phyloP scores from a whole-genome alignment of 768 basidiomycete species.

The Mycena venus region DNA sequence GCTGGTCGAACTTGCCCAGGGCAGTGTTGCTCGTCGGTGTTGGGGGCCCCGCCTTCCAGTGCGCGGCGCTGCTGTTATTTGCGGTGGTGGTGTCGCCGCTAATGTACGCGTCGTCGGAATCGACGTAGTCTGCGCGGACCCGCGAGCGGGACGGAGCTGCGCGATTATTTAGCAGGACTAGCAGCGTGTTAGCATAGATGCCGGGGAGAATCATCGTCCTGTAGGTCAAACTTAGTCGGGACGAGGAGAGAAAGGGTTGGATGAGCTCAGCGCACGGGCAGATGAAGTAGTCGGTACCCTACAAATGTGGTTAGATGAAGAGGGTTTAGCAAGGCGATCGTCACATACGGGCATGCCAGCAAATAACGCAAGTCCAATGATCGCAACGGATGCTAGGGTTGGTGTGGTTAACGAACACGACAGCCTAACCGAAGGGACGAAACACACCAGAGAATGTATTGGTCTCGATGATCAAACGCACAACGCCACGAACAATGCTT shows the following conservation, averaged over 20 bases:
- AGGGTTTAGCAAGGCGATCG: neutral
- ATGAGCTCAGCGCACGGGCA: constrained; percentile 18
- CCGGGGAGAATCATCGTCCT: constrained; percentile 37
- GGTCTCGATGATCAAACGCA: constrained; percentile 41
- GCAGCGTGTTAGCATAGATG: constrained; percentile 40
- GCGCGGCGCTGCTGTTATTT: neutral
- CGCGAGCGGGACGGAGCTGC: constrained; percentile 19
- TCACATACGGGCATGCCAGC: constrained; percentile 13
- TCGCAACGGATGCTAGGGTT: constrained; percentile 18
- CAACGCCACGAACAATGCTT: constrained; percentile 32
- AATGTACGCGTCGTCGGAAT: neutral
- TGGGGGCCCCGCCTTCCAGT: neutral
- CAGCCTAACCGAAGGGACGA: neutral
- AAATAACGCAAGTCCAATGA: constrained; percentile 28
- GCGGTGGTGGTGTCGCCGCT: neutral
- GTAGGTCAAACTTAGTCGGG: neutral
- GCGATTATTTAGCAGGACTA: constrained; percentile 42
- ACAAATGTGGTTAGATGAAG: neutral
- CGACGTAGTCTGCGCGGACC: neutral
- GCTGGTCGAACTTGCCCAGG: neutral
- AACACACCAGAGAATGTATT: constrained; percentile 31
- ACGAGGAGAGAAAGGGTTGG: neutral
- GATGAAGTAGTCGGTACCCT: constrained; percentile 22
- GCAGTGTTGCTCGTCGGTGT: neutral
- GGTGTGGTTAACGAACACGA: neutral